These are phyloP conservation scores for Termitomyces sp. DNA, from an alignment of 768 basidiomycete species.

Conservation along the genomic window DNA sequence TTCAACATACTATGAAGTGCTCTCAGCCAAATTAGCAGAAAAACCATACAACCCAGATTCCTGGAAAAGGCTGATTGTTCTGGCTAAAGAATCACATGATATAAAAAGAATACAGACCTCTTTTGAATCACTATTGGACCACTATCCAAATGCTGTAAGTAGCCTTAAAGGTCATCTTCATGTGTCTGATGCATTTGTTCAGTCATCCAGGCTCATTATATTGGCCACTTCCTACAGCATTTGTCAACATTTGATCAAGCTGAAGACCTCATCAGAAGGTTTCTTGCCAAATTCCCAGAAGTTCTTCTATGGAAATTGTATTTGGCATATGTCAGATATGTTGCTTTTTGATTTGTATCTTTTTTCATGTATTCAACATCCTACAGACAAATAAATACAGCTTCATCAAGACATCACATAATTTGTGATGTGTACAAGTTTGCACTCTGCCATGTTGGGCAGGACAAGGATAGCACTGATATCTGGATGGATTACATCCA, in stretches of 20 bases:
- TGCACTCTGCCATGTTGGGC: slow-evolving; percentile 81
- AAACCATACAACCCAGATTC: too few relatives aligned
- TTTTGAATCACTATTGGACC: too few relatives aligned
- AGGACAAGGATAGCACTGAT: slow-evolving; percentile 87
- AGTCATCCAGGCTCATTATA: slow-evolving; percentile 14
- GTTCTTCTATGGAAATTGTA: slow-evolving; percentile 94
- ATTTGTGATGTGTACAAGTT: slow-evolving; percentile 91
- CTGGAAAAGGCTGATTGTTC: too few relatives aligned
- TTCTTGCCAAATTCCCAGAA: slow-evolving; percentile 78
- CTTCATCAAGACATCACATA: slow-evolving; percentile 60
- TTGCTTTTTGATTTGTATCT: slow-evolving; percentile 17
- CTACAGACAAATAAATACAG: slow-evolving; percentile 59
- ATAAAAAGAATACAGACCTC: too few relatives aligned
- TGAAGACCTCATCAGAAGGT: slow-evolving; percentile 83
- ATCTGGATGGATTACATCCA: slow-evolving; percentile 95
- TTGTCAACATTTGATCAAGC: slow-evolving; percentile 67
- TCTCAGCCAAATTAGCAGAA: too few relatives aligned
- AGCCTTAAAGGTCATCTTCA: too few relatives aligned
- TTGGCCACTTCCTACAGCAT: slow-evolving; percentile 68
- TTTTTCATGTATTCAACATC: background rate
- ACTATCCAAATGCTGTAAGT: too few relatives aligned
- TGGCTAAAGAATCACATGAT: background rate
- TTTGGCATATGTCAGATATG: slow-evolving; percentile 85
- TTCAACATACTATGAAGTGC: too few relatives aligned
- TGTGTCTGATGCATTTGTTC: too few relatives aligned